A percentile compares a stretch with the other conserved stretches of the same genome.
phyloP scores from a whole-genome alignment of 805 yeast genomes.

The Isabelozyma heimii region DNA sequence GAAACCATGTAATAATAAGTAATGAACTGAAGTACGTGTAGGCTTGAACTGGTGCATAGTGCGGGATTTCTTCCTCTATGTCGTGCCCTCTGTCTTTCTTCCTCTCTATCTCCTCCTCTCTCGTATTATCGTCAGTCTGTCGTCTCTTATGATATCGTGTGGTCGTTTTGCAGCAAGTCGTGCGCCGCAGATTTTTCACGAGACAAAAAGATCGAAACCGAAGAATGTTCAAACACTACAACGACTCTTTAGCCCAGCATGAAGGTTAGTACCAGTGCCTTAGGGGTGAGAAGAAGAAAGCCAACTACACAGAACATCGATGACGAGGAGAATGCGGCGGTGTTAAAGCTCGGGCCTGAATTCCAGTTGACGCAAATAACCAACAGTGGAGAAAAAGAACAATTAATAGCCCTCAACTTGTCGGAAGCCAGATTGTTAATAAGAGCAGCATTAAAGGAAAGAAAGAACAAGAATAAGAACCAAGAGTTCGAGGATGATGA shows the following conservation, averaged over 20 bases:
- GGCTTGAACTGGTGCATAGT: too few species aligned
- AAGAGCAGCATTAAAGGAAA: constrained; percentile 81
- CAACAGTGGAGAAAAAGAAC: constrained; percentile 75
- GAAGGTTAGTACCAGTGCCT: constrained; percentile 88
- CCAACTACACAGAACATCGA: constrained; percentile 57
- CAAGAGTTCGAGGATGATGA: constrained; percentile 23
- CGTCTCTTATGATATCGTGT: background rate
- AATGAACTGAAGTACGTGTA: too few species aligned
- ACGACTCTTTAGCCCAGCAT: constrained; percentile 31
- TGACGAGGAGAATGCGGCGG: constrained; percentile 91
- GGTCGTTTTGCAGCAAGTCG: background rate
- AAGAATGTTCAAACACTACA: background rate
- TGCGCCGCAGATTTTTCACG: background rate
- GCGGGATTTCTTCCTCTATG: too few species aligned
- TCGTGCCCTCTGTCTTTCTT: too few species aligned
- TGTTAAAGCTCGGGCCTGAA: constrained; percentile 87
- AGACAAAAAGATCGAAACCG: background rate
- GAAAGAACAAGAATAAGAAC: constrained; percentile 37
- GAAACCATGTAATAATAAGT: too few species aligned
- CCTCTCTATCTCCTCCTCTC: too few species aligned
- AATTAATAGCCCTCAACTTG: constrained; percentile 78
- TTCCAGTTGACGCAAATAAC: constrained; percentile 78
- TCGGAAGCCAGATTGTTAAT: constrained; percentile 89
- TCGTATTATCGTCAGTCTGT: too few species aligned
- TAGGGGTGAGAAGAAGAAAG: constrained; percentile 77